Percentiles rank a stretch among this genome's conserved stretches.
Conservation (phyloP, 129 eudicot species). For the Tanacetum coccineum region DNA sequence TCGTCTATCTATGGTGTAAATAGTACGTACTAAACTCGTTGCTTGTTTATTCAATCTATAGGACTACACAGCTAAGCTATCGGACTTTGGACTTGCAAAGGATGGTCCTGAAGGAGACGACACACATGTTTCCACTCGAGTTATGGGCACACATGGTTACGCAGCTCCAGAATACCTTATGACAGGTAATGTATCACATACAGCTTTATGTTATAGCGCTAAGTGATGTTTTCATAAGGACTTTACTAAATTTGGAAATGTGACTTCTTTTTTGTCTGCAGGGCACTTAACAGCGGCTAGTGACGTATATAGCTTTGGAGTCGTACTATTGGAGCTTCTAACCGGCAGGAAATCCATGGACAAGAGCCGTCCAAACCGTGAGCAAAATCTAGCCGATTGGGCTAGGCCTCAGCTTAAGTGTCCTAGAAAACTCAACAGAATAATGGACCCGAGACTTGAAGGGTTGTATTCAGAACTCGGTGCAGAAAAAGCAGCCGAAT, state of each 20-base stretch:
- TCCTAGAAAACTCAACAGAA: constrained; percentile 43
- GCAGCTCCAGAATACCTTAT: constrained; percentile 62
- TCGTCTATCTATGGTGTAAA: background rate
- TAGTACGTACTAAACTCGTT: constrained; percentile 11
- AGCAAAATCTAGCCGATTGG: constrained; percentile 74
- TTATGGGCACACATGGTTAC: constrained; percentile 61
- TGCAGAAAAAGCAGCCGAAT: constrained; percentile 57
- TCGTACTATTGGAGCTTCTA: constrained; percentile 67
- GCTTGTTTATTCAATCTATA: background rate
- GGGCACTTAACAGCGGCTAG: constrained; percentile 86
- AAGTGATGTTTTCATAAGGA: constrained; percentile 18
- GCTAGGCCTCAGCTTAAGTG: constrained; percentile 54
- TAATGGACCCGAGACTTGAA: constrained; percentile 82
- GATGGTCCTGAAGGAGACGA: constrained; percentile 38
- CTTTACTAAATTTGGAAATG: too few relatives aligned
- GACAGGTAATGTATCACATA: too few relatives aligned
- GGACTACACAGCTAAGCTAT: constrained; percentile 40
- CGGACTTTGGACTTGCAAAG: constrained; percentile 44
- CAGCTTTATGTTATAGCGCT: constrained; percentile 1
- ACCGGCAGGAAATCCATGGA: constrained; percentile 69
- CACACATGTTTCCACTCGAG: constrained; percentile 41
- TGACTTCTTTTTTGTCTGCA: too few relatives aligned
- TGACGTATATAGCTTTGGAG: constrained; percentile 87
- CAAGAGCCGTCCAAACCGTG: constrained; percentile 54
- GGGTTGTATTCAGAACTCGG: constrained; percentile 62